Base-by-base conservation (phyloP, 768 basidiomycete genomes). In the Chalciporus sphaerocephalus region DNA sequence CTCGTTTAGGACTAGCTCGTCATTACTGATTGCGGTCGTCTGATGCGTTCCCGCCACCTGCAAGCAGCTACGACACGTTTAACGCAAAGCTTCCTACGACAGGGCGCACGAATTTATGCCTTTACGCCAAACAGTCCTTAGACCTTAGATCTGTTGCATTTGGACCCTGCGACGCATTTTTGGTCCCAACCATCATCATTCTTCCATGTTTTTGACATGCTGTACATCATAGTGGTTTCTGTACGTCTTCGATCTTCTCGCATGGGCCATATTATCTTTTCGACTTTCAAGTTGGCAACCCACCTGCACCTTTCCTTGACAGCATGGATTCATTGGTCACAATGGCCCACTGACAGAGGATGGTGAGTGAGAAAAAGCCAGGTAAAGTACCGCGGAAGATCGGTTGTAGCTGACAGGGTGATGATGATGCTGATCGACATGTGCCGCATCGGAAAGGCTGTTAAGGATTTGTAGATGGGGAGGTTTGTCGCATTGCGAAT, bases 101-200 rank as follows among this genome's bases (percentile, higher is more conserved):
- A 83, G 61, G 76, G 75, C 35, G 76, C 79, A 46, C 74, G 74
- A 53, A 76, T 79, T 63, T 76, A 76, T 60, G 74, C 76, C 47
- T 71, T 75, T 66, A 69, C 69, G 51, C 67, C 72, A 40, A 67
- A 54, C 48, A 57, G 46, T 44, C 54, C 62, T 36, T 68, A 66
- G 64, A 66, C 34, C 39, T 47, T 62, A 64, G 65, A 65, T 28
- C 15, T 28, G 37, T 24, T 39, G 40, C 25, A 47, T 43, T 52
- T 32, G 51, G 53, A 45, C 38, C 28, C n/a, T 32, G 30, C 30
- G 52, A 36, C 44, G 40, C 28, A 22, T 30, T 36, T 49, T 32
- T 23, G 46, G 38, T 40, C 25, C 22, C 11, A 18, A 44, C 37
- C 24, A 21, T 41, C 44, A 44, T 49, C 20, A 37, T 20, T 5